phyloP scores from a whole-genome alignment of 83 land plant genomes.

The Picea mariana region DNA sequence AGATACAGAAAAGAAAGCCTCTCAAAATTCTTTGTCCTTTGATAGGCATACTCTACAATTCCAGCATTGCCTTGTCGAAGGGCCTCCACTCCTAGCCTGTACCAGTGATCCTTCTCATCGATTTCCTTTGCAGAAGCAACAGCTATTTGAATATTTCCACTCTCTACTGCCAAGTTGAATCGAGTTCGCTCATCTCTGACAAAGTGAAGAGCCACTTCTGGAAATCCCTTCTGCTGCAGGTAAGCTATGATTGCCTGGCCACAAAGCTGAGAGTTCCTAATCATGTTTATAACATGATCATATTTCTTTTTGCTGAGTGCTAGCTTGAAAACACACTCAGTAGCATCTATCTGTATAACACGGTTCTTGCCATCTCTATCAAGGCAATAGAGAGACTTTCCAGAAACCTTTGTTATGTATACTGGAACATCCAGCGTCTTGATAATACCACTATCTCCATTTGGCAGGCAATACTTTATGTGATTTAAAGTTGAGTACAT shows the following conservation, averaged over 20 bases:
- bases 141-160: slow-evolving; percentile 77
- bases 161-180: slow-evolving; percentile 73
- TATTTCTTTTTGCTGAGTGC: slow-evolving; percentile 57
- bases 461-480: slow-evolving; percentile 77
- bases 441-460: slow-evolving; percentile 79
- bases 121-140: slow-evolving; percentile 77
- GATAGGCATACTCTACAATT: slow-evolving; percentile 79
- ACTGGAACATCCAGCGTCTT: slow-evolving; percentile 71
- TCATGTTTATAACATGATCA: slow-evolving; percentile 75
- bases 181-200: slow-evolving; percentile 75
- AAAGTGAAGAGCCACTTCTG: slow-evolving; percentile 80
- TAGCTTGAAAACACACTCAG: slow-evolving; percentile 73
- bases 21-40: slow-evolving; percentile 77
- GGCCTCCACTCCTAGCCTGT: slow-evolving; percentile 73
- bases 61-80: slow-evolving; percentile 75
- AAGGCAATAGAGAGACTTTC: slow-evolving; percentile 52
- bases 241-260: slow-evolving; percentile 85
- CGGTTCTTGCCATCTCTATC: slow-evolving; percentile 75
- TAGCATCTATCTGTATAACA: slow-evolving; percentile 53
- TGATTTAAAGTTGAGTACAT: slow-evolving; percentile 73
- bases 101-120: slow-evolving; percentile 79
- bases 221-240: slow-evolving; percentile 80
- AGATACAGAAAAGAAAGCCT: slow-evolving; percentile 74
- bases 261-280: slow-evolving; percentile 67
- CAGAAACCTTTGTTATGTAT: slow-evolving; percentile 65